A percentile compares a stretch with the other conserved stretches of the same genome.
These are phyloP conservation scores for Aotearoamyces nothofagi DNA, from an alignment of 2,329 filamentous ascomycete genomes.

Conservation along the genomic window DNA sequence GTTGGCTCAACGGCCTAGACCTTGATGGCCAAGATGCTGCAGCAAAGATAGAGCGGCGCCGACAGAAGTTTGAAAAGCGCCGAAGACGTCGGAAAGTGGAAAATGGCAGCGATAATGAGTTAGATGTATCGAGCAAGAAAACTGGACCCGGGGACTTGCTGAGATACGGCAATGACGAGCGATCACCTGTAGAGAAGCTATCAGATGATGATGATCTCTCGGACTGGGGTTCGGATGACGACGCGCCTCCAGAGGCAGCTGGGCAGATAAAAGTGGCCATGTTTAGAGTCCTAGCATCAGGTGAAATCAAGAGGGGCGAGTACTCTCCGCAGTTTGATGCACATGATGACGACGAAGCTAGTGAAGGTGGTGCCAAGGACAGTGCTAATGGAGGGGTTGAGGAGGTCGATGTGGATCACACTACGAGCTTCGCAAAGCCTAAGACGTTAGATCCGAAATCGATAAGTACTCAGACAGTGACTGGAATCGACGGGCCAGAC, in stretches of 20 bases:
- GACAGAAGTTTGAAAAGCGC: conserved; percentile 60
- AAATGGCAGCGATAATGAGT: conserved; percentile 30
- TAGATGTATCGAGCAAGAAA: conserved; percentile 17
- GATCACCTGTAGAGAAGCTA: conserved; percentile 57
- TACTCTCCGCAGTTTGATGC: conserved; percentile 97
- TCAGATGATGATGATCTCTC: conserved; percentile 58
- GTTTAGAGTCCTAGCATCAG: conserved; percentile 87
- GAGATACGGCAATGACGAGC: conserved; percentile 65
- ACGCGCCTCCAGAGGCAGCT: conserved; percentile 83
- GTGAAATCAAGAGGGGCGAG: conserved; percentile 94
- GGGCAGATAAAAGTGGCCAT: conserved; percentile 97
- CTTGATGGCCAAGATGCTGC: conserved; percentile 86
- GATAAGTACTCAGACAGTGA: conserved; percentile 98
- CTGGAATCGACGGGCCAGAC: conserved; percentile 88
- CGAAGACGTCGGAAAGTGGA: conserved; percentile 45
- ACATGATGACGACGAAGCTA: conserved; percentile 75
- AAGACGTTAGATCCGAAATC: conserved; percentile 93
- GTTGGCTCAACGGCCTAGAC: conserved; percentile 93
- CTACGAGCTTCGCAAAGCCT: conserved; percentile 92
- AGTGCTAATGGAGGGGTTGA: conserved; percentile 39
- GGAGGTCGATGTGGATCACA: conserved; percentile 84
- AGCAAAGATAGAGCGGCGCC: conserved; percentile 76
- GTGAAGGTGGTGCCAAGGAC: conserved; percentile 31
- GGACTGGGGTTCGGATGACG: conserved; percentile 59
- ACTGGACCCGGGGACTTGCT: conserved; percentile 39